A percentile compares a stretch with the other conserved stretches of the same genome.
These are phyloP conservation scores for Ustulina deusta DNA, from an alignment of 2,329 filamentous ascomycete species.

Conservation along the genomic window DNA sequence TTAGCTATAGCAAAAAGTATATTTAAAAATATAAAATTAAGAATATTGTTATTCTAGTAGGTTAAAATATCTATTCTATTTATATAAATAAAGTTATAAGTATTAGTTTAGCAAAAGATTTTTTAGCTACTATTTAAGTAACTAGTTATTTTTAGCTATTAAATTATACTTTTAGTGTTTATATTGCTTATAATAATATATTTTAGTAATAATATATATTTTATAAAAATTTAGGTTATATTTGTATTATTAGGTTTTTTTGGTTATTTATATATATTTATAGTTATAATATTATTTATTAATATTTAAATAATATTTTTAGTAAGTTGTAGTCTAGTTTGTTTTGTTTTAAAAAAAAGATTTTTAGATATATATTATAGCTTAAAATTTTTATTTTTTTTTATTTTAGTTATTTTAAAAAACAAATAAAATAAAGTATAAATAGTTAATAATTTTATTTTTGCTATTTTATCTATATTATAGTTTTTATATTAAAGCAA, in stretches of 20 bases:
- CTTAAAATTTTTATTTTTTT: neutral
- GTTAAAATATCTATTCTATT: too few species aligned
- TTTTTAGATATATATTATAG: slow-evolving; percentile 1
- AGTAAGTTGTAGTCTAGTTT: neutral
- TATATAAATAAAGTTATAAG: too few species aligned
- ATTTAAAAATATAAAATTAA: too few species aligned
- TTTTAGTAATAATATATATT: neutral
- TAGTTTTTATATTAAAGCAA: neutral
- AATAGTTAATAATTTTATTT: slow-evolving; percentile 1
- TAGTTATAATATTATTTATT: slow-evolving; percentile 1
- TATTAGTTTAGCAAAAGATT: too few species aligned
- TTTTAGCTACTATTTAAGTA: too few species aligned
- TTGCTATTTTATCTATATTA: neutral
- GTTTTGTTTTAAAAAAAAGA: neutral
- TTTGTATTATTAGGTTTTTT: neutral
- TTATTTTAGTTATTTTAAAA: neutral
- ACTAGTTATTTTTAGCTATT: too few species aligned
- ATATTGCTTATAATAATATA: neutral
- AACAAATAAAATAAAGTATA: neutral
- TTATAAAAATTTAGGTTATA: neutral
- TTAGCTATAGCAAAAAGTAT: too few species aligned
- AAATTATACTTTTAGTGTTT: neutral
- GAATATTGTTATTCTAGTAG: too few species aligned
- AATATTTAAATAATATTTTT: neutral
- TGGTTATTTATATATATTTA: neutral